These are phyloP conservation scores for Amyloporia xantha DNA, from an alignment of 768 basidiomycete species.

Conservation along the genomic window DNA sequence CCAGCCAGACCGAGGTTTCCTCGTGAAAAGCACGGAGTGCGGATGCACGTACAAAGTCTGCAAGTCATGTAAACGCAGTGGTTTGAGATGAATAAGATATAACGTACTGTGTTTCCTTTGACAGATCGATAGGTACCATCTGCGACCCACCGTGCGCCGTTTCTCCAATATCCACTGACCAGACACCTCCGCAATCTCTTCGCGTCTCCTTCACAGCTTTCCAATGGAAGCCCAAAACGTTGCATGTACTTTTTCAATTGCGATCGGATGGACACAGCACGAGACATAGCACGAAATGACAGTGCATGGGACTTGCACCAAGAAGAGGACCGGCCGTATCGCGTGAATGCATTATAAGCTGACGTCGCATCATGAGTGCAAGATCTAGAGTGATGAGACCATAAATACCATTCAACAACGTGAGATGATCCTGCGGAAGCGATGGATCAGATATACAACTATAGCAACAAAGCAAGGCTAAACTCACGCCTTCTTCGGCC, in stretches of 20 bases:
- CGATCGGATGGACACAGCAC: slow-evolving; percentile 90
- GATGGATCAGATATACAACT: background rate
- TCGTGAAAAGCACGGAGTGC: slow-evolving; percentile 87
- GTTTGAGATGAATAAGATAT: background rate
- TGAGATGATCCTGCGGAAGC: slow-evolving; percentile 77
- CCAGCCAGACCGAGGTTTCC: slow-evolving; percentile 88
- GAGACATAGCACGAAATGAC: slow-evolving; percentile 89
- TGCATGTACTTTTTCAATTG: slow-evolving; percentile 95
- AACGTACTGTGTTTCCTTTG: slow-evolving; percentile 70
- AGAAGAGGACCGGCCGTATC: slow-evolving; percentile 73
- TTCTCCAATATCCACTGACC: slow-evolving; percentile 89
- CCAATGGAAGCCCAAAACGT: slow-evolving; percentile 73
- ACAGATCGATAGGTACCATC: slow-evolving; percentile 93
- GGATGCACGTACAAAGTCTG: slow-evolving; percentile 89
- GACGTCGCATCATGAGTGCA: background rate
- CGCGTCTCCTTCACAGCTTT: slow-evolving; percentile 88
- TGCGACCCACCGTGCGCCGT: slow-evolving; percentile 83
- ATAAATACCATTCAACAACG: slow-evolving; percentile 76
- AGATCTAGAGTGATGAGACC: background rate
- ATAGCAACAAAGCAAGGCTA: background rate
- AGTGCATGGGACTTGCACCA: slow-evolving; percentile 94
- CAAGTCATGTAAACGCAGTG: background rate
- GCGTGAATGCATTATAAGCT: slow-evolving; percentile 93
- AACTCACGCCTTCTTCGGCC: slow-evolving; percentile 88
- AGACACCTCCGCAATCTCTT: slow-evolving; percentile 81